These are phyloP conservation scores for Aspergillus versicolor DNA, from an alignment of 2,329 filamentous ascomycete species.

Conservation along the genomic window DNA sequence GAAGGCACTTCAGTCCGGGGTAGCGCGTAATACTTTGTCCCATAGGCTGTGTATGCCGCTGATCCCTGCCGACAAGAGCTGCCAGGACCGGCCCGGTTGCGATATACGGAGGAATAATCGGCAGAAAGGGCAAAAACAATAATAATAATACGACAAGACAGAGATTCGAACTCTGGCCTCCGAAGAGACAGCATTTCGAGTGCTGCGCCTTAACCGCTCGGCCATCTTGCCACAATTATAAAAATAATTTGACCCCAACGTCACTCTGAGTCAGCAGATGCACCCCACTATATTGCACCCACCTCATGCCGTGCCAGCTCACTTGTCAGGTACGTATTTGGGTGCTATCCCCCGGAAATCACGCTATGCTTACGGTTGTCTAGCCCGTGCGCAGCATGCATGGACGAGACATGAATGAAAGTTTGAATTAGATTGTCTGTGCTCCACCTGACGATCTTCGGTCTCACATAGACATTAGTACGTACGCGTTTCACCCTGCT, in stretches of 20 bases:
- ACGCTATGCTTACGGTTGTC: too few species aligned
- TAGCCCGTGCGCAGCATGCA: neutral
- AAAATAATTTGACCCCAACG: neutral
- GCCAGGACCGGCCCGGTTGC: too few species aligned
- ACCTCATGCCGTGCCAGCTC: too few species aligned
- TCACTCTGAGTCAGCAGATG: too few species aligned
- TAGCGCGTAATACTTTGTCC: too few species aligned
- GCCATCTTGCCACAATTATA: neutral
- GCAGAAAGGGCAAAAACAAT: neutral
- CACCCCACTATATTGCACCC: too few species aligned
- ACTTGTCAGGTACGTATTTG: too few species aligned
- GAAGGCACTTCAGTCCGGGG: too few species aligned
- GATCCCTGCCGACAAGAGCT: too few species aligned
- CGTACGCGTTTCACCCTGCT: neutral
- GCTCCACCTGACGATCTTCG: neutral
- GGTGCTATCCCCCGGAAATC: too few species aligned
- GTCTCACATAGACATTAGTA: neutral
- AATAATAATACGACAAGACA: neutral
- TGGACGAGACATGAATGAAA: neutral
- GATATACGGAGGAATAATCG: too few species aligned
- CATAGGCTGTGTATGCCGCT: too few species aligned
- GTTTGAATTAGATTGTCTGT: neutral
- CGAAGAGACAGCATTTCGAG: conserved; percentile 1
- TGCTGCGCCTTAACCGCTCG: conserved; percentile 5
- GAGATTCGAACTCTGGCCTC: neutral